Base-by-base conservation (phyloP, 2,329 filamentous ascomycete genomes). In the Lasiodiplodia theobromae region DNA sequence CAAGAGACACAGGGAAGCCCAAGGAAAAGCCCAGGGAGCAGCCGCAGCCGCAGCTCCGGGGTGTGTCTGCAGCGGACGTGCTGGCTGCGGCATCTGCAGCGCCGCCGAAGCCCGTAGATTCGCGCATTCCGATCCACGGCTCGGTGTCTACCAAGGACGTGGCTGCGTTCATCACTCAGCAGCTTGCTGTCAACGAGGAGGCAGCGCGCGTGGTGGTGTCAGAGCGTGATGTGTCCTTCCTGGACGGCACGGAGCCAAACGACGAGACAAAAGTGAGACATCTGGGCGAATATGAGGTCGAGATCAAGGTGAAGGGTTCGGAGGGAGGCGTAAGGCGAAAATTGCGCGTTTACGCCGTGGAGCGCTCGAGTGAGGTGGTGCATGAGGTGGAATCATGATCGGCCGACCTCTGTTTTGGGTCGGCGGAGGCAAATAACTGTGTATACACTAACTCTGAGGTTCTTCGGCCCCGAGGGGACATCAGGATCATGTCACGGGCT, bases 81-180 rank as follows among this genome's bases (percentile, higher is more conserved):
- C 70, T 79, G 53, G 76, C 77, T n/a, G 76, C 78, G 34, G 77
- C 76, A 18, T 75, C 77, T 12, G 75, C 75, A 70, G 68, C 70
- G 40, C 72, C 72, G 75, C 62, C 69, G 21, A 18, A 65, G 49
- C 31, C 31, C 12, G 51, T 25, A 18, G 47, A 74, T 54, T 63
- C 67, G 3, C 66, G 69, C 25, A 75, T 77, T 23, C 77, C 79
- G 18, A 87, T 86, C 60, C 85, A 86, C 71, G 86, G 86, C 31
- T 86, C 85, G 3, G 85, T 89, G 4, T 84, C 85, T n/a, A 83
- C 82, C 8, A 75, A 79, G 28, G 86, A 89, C 73, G 79, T 89
- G 66, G 81, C 80, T 8, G 74, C 78, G 18, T 83, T 81, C 28
- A 80, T 88, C 67, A 83, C 81, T 69, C 80, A 80, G 52, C 79